Evolutionary conservation across 176 grass and related monocot species (phyloP), one percentile per base, ranked within the genome.

Genomic region (Metroxylon sagu): DNA sequence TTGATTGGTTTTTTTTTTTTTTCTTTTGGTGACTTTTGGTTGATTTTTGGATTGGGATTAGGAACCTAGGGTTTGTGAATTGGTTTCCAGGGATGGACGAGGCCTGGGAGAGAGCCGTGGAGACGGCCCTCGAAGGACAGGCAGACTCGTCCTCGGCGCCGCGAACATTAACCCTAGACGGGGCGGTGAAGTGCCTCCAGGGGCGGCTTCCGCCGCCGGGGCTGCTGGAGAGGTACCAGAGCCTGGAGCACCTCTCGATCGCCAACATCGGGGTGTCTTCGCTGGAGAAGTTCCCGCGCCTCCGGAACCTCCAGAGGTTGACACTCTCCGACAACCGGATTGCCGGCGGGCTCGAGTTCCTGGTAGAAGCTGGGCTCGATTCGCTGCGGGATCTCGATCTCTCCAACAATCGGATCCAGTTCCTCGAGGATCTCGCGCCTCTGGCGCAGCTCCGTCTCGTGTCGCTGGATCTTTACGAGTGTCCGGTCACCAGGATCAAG

Each of bases 281-380:
- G 60, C 80, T 96, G 30, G 83, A 83, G 49, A 79, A 82, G 49
- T 96, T 96, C 63, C 86, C 91, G 6, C 82, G 86, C 0, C 79
- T 96, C 57, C 80, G 74, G 49, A 90, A 89, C 75, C 83, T 96
- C 52, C 84, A 78, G 53, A 83, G 91, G 16, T 76, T 96, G 14
- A 90, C 80, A 59, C 77, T 96, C 26, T 96, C 91, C 26, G 91
- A 96, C 81, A 96, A 96, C 70, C 86, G 91, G 56, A 96, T 96
- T 64, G 80, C 86, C 18, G 81, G 80, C 68, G 91, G 91, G 2
- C 83, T 96, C 26, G 86, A 96, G 64, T 82, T 80, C 71, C 80
- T 96, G 57, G 91, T 96, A 48, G 80, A 72, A 52, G 83, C 91
- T 0, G 91, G 86, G 30, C 80, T 96, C 14, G 81, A 52, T 54